Percentiles rank a stretch among this genome's conserved stretches.
Evolutionary conservation across 2,329 filamentous ascomycete species (phyloP).

Genomic region (Cladobotryum protrusum): DNA sequence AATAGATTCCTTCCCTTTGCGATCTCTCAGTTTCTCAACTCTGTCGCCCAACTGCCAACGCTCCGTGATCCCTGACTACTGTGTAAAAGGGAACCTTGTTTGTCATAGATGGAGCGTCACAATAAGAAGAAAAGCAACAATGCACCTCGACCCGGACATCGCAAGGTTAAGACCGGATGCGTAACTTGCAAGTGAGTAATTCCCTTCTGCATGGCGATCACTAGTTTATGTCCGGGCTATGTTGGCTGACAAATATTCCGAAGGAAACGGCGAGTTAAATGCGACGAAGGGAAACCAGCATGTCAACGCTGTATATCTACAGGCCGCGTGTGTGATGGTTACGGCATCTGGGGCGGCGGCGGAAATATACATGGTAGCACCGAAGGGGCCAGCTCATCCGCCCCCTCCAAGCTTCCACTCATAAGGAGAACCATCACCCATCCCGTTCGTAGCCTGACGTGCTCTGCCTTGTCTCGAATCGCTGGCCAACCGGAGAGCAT

Average conservation of each 20-base stretch:
- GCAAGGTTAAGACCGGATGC: slow-evolving; percentile 23
- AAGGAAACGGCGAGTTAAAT: slow-evolving; percentile 22
- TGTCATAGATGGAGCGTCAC: no score
- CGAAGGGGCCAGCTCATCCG: background rate
- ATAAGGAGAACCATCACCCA: no score
- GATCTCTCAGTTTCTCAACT: no score
- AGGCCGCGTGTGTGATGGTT: slow-evolving; percentile 29
- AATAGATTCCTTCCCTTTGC: no score
- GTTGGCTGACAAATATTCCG: background rate
- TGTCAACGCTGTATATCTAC: slow-evolving; percentile 11
- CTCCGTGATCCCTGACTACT: no score
- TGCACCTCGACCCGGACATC: background rate
- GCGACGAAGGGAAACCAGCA: slow-evolving; percentile 30
- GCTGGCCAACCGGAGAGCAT: slow-evolving; percentile 1
- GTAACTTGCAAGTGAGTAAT: slow-evolving; percentile 28
- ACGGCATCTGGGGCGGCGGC: slow-evolving; percentile 26
- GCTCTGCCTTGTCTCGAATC: background rate
- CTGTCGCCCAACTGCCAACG: no score
- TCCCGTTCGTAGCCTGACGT: no score
- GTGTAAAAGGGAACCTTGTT: no score
- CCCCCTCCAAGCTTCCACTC: background rate
- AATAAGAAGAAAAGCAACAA: no score
- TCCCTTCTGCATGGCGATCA: background rate
- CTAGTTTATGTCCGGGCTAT: background rate
- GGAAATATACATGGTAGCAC: slow-evolving; percentile 6